A percentile compares a stretch with the other conserved stretches of the same genome.
phyloP scores from a whole-genome alignment of 441 rosid genomes.

The Manihot esculenta region DNA sequence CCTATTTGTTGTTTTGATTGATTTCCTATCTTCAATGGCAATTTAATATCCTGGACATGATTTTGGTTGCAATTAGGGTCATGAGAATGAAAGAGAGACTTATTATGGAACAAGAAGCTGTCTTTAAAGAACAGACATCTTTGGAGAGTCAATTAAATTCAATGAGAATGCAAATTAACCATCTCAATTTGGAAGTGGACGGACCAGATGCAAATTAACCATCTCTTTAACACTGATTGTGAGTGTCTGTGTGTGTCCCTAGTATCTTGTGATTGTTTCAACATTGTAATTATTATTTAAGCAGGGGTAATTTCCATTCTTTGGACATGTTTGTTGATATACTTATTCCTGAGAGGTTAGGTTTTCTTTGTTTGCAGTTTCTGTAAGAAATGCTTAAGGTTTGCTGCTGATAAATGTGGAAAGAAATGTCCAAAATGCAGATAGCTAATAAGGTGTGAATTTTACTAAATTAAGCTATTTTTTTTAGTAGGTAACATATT shows the following conservation, averaged over 20 bases:
- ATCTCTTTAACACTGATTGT: no score
- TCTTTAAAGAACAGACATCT: slow-evolving; percentile 61
- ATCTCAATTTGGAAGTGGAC: slow-evolving; percentile 64
- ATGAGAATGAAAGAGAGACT: slow-evolving; percentile 76
- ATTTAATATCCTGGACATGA: slow-evolving; percentile 20
- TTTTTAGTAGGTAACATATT: background rate
- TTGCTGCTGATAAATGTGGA: slow-evolving; percentile 92
- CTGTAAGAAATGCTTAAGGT: slow-evolving; percentile 82
- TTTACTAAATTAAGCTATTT: no score
- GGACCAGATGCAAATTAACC: no score
- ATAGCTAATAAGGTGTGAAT: slow-evolving; percentile 78
- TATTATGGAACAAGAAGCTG: slow-evolving; percentile 93
- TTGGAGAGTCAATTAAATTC: slow-evolving; percentile 79
- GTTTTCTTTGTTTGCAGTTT: slow-evolving; percentile 49
- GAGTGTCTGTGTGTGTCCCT: no score
- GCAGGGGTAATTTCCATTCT: background rate
- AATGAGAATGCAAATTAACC: slow-evolving; percentile 57
- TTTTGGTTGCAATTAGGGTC: slow-evolving; percentile 49
- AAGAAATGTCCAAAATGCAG: slow-evolving; percentile 93
- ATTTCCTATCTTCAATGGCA: background rate
- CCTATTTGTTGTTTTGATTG: background rate
- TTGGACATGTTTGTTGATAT: background rate
- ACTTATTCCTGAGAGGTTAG: slow-evolving; percentile 5
- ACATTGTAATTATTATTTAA: no score
- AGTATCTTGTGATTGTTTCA: no score